Conservation (phyloP, 345 rosid species). For the Populus davidiana region DNA sequence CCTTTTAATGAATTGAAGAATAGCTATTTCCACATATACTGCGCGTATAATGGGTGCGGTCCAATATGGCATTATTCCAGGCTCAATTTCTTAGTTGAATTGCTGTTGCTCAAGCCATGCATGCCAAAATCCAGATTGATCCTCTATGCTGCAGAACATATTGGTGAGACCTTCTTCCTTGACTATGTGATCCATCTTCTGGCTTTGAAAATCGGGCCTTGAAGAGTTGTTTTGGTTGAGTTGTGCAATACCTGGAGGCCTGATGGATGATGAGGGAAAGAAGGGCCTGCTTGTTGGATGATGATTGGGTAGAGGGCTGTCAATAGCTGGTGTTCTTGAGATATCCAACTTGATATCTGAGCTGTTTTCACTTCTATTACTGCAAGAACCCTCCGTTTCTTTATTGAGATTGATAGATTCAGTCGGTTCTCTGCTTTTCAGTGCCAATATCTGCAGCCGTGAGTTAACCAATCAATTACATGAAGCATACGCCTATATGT, state of each 20-base stretch:
- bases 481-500: not conserved
- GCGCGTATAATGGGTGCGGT: constrained; percentile 1
- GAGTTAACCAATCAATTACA: constrained; percentile 8
- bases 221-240: constrained; percentile 45
- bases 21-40: not conserved
- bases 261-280: constrained; percentile 51
- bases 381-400: constrained; percentile 91
- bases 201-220: constrained; percentile 30
- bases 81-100: constrained; percentile 45
- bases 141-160: constrained; percentile 90
- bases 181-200: constrained; percentile 54
- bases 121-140: constrained; percentile 85
- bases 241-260: constrained; percentile 30
- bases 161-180: constrained; percentile 85
- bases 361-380: constrained; percentile 91
- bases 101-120: constrained; percentile 89
- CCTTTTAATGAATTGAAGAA: constrained; percentile 1
- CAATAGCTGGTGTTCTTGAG: constrained; percentile 62
- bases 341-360: constrained; percentile 84
- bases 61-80: not conserved
- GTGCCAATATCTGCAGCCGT: constrained; percentile 66
- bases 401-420: constrained; percentile 89
- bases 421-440: constrained; percentile 76
- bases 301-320: constrained; percentile 59
- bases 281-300: constrained; percentile 51